Evolutionary conservation across 176 grass and related monocot species (phyloP), one percentile per base, ranked within the genome.

Genomic region (Elymus sibiricus): DNA sequence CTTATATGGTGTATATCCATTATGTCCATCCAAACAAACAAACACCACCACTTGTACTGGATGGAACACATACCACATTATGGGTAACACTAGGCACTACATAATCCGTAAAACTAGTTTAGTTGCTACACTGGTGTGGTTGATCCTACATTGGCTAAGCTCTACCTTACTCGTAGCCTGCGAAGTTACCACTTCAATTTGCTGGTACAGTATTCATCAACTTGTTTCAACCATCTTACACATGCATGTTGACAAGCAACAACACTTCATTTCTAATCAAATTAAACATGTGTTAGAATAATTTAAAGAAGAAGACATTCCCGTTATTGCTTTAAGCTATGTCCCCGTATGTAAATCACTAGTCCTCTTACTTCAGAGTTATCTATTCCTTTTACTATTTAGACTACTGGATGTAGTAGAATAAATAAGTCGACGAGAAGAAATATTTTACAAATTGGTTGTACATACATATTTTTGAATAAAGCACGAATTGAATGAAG

Each of bases 401-500:
- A 80, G 24, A 68, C 37, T 60, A 70, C 22, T 83, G 22, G 53
- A 35, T 78, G 42, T 35, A 74, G 42, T 35, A 74, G 22, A 79
- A 66, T 14, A 69, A 82, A 19, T 32, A 88, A 77, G 31, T 70
- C 26, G n/a, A 73, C 28, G 55, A 53, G 21, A 77, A 77, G 28
- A 26, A 37, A 51, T 58, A 38, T 14, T 34, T 14, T 38, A 59
- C 25, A 88, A 74, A 74, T 79, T 78, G 31, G 16, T 14, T 43
- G n/a, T 53, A 66, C 21, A 43, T 47, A 46, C 32, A 82, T 42
- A 74, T 56, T 76, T 77, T 37, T 46, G 14, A 72, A 77, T 46
- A 67, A 88, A 46, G 6, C 21, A 49, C 22, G 32, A 82, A 40
- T 11, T 81, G 26, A 82, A 67, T 68, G 68, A 81, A 74, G 69